Evolutionary conservation across 176 grass and related monocot genomes (phyloP).

Genomic region (Saccharum officinarum): DNA sequence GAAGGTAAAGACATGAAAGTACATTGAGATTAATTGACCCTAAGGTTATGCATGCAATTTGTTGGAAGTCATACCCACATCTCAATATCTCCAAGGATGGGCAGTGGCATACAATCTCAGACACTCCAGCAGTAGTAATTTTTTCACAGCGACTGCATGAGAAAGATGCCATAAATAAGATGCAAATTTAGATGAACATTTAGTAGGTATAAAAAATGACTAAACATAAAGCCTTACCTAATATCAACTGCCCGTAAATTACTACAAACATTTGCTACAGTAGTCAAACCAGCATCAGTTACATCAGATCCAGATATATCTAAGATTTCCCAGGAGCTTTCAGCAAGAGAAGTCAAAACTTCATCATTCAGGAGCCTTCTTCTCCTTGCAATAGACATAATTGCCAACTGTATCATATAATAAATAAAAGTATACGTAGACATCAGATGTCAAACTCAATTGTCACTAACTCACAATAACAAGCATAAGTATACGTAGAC

Average conservation of each 20-base stretch:
- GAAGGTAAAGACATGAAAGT: not conserved
- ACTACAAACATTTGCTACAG: slow-evolving; percentile 64
- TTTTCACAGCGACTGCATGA: slow-evolving; percentile 70
- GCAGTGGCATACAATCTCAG: slow-evolving; percentile 72
- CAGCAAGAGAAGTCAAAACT: slow-evolving; percentile 68
- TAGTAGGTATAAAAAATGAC: not conserved
- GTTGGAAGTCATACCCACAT: slow-evolving; percentile 75
- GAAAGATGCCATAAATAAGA: slow-evolving; percentile 28
- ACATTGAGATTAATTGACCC: not conserved
- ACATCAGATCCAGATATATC: slow-evolving; percentile 92
- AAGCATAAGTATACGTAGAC: not conserved
- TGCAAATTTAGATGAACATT: slow-evolving; percentile 6
- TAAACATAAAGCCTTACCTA: slow-evolving; percentile 50
- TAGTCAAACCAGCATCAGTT: slow-evolving; percentile 65
- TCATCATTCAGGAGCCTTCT: slow-evolving; percentile 78
- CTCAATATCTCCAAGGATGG: slow-evolving; percentile 82
- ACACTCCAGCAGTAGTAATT: slow-evolving; percentile 61
- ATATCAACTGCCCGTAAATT: slow-evolving; percentile 84
- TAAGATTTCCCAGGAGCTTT: slow-evolving; percentile 81
- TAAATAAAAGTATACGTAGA: not conserved
- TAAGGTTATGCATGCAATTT: slow-evolving; percentile 7
- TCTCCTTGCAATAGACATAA: slow-evolving; percentile 86
- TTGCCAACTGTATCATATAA: slow-evolving; percentile 62
- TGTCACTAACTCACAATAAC: slow-evolving; percentile 15
- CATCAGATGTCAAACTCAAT: not conserved